A percentile compares a stretch with the other conserved stretches of the same genome.
These are phyloP conservation scores for Andrographis paniculata DNA, from an alignment of 305 asterid species.

Conservation along the genomic window DNA sequence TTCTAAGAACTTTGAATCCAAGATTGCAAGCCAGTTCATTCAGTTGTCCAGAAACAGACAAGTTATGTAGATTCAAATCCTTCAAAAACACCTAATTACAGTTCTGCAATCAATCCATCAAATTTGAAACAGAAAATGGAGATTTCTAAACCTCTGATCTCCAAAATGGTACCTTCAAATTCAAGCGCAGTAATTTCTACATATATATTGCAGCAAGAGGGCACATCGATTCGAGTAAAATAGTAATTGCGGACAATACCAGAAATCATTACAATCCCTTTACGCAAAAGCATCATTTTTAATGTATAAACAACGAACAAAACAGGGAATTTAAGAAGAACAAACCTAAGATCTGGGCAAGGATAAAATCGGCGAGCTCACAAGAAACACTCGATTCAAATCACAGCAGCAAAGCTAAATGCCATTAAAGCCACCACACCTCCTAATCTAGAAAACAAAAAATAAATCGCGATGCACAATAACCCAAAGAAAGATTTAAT, in stretches of 20 bases:
- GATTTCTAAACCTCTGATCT: too few relatives aligned
- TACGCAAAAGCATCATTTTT: conserved; percentile 10
- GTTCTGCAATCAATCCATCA: too few relatives aligned
- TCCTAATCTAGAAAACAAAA: conserved; percentile 19
- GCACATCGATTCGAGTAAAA: conserved; percentile 1
- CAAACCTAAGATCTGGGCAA: conserved; percentile 20
- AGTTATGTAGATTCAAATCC: too few relatives aligned
- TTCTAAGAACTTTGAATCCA: too few relatives aligned
- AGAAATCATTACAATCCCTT: conserved; percentile 8
- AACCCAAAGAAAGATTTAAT: conserved; percentile 7
- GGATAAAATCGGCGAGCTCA: conserved; percentile 1
- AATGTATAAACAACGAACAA: conserved; percentile 5
- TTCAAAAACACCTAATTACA: too few relatives aligned
- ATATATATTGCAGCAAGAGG: too few relatives aligned
- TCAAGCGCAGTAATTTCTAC: too few relatives aligned
- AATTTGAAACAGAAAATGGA: too few relatives aligned
- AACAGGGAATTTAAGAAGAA: conserved; percentile 5
- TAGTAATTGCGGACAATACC: conserved; percentile 6
- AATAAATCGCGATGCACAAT: conserved; percentile 12
- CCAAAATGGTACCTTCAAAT: too few relatives aligned
- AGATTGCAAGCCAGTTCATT: too few relatives aligned
- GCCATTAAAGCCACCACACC: conserved; percentile 10
- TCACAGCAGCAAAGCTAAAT: too few relatives aligned
- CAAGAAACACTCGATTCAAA: not conserved
- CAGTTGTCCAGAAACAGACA: too few relatives aligned